phyloP scores from a whole-genome alignment of 2,329 filamentous ascomycete species.

The Sarocladium brachiariae region DNA sequence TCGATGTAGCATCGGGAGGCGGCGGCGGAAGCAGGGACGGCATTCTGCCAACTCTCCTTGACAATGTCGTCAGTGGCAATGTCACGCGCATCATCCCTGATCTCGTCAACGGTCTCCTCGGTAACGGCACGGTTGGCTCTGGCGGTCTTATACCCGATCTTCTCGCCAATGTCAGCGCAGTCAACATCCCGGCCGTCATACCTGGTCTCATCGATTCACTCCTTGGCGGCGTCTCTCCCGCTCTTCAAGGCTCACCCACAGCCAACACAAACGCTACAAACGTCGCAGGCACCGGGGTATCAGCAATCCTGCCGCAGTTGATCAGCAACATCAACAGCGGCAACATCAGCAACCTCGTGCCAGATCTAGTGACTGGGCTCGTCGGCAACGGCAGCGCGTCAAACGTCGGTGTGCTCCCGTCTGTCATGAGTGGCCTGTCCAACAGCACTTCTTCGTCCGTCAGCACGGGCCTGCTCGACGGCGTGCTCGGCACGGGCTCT shows the following conservation, averaged over 20 bases:
- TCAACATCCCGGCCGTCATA: neutral
- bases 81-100: conserved; percentile 6
- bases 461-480: conserved; percentile 22
- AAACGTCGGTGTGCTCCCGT: conserved; percentile 37
- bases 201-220: conserved; percentile 2
- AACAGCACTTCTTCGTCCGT: conserved; percentile 23
- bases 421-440: conserved; percentile 37
- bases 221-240: neutral
- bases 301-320: neutral
- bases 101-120: conserved; percentile 7
- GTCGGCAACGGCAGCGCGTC: conserved; percentile 14
- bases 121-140: neutral
- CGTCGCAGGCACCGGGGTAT: neutral
- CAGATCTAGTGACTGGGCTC: neutral
- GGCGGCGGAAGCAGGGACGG: neutral
- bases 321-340: conserved; percentile 6
- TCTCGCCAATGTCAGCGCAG: neutral
- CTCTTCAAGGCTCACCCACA: neutral
- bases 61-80: conserved; percentile 1
- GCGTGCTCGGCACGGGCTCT: neutral
- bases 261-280: neutral
- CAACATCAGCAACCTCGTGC: conserved; percentile 7
- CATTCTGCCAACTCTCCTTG: conserved; percentile 4
- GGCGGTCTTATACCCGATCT: conserved; percentile 6
- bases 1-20: neutral